Evolutionary conservation across 441 rosid species (phyloP), one percentile per base, ranked within the genome.

Genomic region (Viola pubescens): DNA sequence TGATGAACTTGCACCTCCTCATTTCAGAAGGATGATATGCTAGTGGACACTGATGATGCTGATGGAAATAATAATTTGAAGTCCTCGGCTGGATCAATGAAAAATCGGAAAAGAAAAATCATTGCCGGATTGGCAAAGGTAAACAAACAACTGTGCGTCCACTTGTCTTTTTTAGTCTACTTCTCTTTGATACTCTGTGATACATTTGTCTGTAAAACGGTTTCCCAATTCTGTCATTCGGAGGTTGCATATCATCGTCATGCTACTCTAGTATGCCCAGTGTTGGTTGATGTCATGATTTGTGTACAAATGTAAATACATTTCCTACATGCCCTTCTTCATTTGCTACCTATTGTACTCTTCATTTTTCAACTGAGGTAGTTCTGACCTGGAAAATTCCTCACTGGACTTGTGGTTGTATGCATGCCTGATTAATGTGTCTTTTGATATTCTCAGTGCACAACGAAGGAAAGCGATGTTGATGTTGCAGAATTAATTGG

Each of bases 91-190:
- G 94, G 79, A 79, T 76, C 91, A 65, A 48, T 65, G 61, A 84
- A 91, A 83, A 91, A 89, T 68, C 81, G 80, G 51, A 91, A 84
- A 82, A 84, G 96, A 75, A 85, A 75, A 77, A 79, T 83, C 75
- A 56, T 78, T 58, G 59, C 89, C 44, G 95, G 95, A 56, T 71
- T 86, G 78, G 79, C 78, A 9, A 94, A 89, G 99, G 99, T 91
- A 65, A 56, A 53, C 9, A 8, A 19, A 19, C 26, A 19, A 19
- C 26, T 19, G 52, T 52, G 68, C 43, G 58, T 69, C 38, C 26
- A 54, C 11, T 41, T 47, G 39, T 34, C 13, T 37, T 13, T 41
- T 64, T 50, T 42, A 14, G 46, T 19, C 26, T 19, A 40, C 72
- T 62, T 53, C 16, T 49, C 60, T 16, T 59, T 46, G 39, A 9